phyloP scores from a whole-genome alignment of 1,284 basidiomycete genomes.

The Chalciporus sp. region DNA sequence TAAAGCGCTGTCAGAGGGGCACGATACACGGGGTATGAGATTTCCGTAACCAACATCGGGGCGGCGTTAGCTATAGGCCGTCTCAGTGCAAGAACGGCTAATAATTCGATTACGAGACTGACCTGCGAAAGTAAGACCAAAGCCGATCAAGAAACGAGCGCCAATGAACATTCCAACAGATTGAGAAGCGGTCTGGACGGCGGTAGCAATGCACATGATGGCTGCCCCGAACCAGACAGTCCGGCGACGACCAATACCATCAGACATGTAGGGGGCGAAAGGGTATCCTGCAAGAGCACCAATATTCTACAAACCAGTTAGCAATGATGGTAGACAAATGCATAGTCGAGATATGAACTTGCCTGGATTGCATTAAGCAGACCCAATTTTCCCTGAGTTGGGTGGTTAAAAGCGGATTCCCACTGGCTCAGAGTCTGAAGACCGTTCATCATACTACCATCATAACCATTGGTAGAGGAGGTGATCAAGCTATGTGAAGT shows the following conservation, averaged over 20 bases:
- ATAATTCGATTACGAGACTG: constrained; percentile 16
- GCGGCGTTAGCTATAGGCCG: constrained; percentile 56
- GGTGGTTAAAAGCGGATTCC: constrained; percentile 57
- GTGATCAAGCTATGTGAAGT: constrained; percentile 58
- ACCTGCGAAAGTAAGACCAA: constrained; percentile 74
- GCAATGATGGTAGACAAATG: neutral
- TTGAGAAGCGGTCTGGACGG: constrained; percentile 69
- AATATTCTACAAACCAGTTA: constrained; percentile 52
- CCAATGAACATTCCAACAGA: constrained; percentile 83
- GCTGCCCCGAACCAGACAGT: constrained; percentile 65
- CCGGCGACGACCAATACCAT: constrained; percentile 64
- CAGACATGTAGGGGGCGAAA: constrained; percentile 70
- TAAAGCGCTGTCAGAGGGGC: constrained; percentile 71
- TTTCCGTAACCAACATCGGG: constrained; percentile 75
- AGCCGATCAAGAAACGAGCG: constrained; percentile 78
- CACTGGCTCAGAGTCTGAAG: constrained; percentile 67
- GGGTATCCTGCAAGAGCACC: constrained; percentile 67
- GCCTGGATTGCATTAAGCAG: constrained; percentile 79
- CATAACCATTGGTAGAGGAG: constrained; percentile 76
- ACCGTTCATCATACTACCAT: constrained; percentile 79
- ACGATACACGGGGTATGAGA: constrained; percentile 78
- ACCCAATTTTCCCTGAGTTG: constrained; percentile 60
- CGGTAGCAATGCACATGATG: constrained; percentile 69
- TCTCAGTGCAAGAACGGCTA: neutral
- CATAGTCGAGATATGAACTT: constrained; percentile 16